Evolutionary conservation across 768 basidiomycete species (phyloP), one percentile per base, ranked within the genome.

Genomic region (Rossbeevera mucosa): DNA sequence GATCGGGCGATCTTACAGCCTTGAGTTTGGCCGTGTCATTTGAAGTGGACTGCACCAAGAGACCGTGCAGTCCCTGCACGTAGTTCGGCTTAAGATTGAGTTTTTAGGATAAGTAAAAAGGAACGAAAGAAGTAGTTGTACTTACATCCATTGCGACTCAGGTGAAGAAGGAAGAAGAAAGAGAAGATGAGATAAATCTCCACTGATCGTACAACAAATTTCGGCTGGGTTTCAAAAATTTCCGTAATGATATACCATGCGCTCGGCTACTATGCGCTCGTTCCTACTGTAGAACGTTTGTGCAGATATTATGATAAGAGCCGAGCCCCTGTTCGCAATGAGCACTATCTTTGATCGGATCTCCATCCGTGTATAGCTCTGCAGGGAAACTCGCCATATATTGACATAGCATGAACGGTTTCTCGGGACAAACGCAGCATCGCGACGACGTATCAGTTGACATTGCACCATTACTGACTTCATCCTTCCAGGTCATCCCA

Each of bases 21-120:
- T 96, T 95, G 68, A 97, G 81, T 64, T 85, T 78, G 55, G 79
- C 76, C 40, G 95, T 98, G 74, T 99, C 93, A 62, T 90, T 90
- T 33, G 67, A 60, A 25, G 87, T 84, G 21, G 88, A 88, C 68
- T 91, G 91, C 54, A 87, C 74, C 48, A 99, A 85, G 54, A 96
- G 82, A 72, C 80, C 78, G 73, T 95, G 91, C 57, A 98, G 74
- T 60, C 79, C 79, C 71, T 93, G 85, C 60, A 90, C 80, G 70
- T 82, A 94, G 70, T 70, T 78, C 29, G 82, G 78, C 87, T 91
- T 59, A 33, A 44, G 41, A 50, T 44, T 28, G 26, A 9, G 54
- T 50, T 51, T 52, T 22, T 51, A 33, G 11, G 50, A 57, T 25
- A 33, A 46, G n/a, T 5, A 44, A 2, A 8, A 29, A 18, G 21